Conservation (phyloP, 345 rosid species). For the Eucalyptus erythrocorys region DNA sequence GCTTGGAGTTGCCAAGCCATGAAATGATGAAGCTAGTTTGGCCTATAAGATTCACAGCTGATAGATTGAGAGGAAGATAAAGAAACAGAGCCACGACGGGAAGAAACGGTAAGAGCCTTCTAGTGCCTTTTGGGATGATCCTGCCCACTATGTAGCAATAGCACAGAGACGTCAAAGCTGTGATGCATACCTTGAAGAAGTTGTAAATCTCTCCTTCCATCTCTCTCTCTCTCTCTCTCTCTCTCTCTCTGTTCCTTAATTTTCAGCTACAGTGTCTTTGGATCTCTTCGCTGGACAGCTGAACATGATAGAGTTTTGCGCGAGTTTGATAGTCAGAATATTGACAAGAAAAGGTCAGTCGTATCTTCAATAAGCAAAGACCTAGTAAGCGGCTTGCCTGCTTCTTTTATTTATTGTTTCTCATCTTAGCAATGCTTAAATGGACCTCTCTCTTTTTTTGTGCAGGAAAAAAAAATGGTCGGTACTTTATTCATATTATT, state of each 20-base stretch:
- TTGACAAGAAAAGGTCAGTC: neutral
- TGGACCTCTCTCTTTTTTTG: neutral
- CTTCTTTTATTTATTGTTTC: neutral
- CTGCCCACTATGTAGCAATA: constrained; percentile 4
- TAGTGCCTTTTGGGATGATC: neutral
- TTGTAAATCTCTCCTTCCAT: neutral
- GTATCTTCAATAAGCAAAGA: neutral
- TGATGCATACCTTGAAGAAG: constrained; percentile 5
- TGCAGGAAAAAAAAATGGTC: neutral
- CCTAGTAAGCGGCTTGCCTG: neutral
- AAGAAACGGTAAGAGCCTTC: neutral
- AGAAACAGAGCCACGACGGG: constrained; percentile 8
- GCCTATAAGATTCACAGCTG: constrained; percentile 1
- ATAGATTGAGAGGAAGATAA: constrained; percentile 7
- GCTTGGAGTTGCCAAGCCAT: constrained; percentile 25
- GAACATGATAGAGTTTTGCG: neutral
- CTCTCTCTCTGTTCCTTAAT: neutral
- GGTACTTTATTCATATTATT: neutral
- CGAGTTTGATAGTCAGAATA: neutral
- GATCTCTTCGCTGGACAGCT: neutral
- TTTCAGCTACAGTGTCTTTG: neutral
- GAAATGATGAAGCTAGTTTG: constrained; percentile 10
- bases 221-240: neutral
- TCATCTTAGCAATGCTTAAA: neutral
- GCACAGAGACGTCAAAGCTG: constrained; percentile 1